A percentile compares a stretch with the other conserved stretches of the same genome.
phyloP scores from a whole-genome alignment of 176 grass and related monocot genomes.

The Neostapfia colusana region DNA sequence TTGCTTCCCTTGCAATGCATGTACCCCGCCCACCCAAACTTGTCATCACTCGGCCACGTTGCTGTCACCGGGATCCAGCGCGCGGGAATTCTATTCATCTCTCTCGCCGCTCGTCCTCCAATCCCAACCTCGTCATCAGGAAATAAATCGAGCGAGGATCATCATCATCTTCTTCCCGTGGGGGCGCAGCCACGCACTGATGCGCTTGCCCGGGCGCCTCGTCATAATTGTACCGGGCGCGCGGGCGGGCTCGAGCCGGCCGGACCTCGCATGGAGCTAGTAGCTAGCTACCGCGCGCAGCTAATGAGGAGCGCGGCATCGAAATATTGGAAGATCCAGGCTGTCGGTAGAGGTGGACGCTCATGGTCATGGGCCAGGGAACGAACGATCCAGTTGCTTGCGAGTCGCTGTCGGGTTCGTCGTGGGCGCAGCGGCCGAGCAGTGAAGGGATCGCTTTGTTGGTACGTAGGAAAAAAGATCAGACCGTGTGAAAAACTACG shows the following conservation, averaged over 20 bases:
- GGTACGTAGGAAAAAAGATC: conserved; percentile 35
- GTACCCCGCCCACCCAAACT: conserved; percentile 43
- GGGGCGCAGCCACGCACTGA: conserved; percentile 9
- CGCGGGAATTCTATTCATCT: conserved; percentile 1
- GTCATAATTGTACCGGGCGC: conserved; percentile 24
- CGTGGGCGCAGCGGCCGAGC: neutral
- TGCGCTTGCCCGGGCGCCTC: conserved; percentile 4
- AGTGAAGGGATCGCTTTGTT: conserved; percentile 21
- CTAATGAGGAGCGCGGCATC: conserved; percentile 5
- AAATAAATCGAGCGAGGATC: neutral
- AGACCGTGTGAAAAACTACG: conserved; percentile 35
- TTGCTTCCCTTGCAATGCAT: conserved; percentile 78
- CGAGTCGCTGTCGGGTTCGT: conserved; percentile 30
- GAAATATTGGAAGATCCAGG: conserved; percentile 35
- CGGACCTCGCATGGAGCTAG: neutral
- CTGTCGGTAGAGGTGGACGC: conserved; percentile 17
- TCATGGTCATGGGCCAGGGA: conserved; percentile 27
- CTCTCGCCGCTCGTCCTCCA: neutral
- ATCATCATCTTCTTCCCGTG: neutral
- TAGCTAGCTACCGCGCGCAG: neutral
- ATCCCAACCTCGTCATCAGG: neutral
- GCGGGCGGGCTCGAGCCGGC: neutral
- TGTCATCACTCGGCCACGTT: conserved; percentile 44
- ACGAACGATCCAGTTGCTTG: conserved; percentile 26
- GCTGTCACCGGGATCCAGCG: conserved; percentile 18